Percentiles rank a stretch among this genome's conserved stretches.
Evolutionary conservation across 1,139 yeast genomes (phyloP).

Genomic region (Lodderomyces jiufengensis): DNA sequence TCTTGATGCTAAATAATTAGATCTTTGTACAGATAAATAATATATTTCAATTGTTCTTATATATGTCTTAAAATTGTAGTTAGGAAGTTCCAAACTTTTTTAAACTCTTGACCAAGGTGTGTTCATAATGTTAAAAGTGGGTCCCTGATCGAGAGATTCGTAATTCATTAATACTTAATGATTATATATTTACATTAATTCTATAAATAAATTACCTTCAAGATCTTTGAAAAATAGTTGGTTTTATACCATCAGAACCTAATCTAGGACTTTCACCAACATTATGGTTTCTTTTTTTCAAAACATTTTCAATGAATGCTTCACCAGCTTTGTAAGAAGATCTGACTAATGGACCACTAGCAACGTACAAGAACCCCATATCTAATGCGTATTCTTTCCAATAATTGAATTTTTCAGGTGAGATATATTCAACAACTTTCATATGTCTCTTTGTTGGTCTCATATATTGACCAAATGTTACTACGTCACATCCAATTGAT

Average conservation of each 20-base stretch:
- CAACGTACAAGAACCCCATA: constrained; percentile 93
- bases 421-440: constrained; percentile 94
- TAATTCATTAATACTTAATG: no score
- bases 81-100: no score
- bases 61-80: no score
- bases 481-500: constrained; percentile 79
- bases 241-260: constrained; percentile 21
- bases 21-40: no score
- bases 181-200: no score
- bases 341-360: constrained; percentile 95
- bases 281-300: constrained; percentile 65
- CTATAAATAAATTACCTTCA: not conserved
- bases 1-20: not conserved
- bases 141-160: no score
- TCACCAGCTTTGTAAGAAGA: constrained; percentile 98
- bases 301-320: constrained; percentile 90
- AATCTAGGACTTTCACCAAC: constrained; percentile 45
- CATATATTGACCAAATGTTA: constrained; percentile 99
- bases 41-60: no score
- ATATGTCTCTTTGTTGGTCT: constrained; percentile 97
- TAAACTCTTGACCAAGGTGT: no score
- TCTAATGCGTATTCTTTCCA: constrained; percentile 89
- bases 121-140: no score
- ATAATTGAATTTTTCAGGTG: constrained; percentile 91
- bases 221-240: constrained; percentile 12